These are phyloP conservation scores for Closterium sp. DNA, from an alignment of 139 green algal genomes.

Conservation along the genomic window DNA sequence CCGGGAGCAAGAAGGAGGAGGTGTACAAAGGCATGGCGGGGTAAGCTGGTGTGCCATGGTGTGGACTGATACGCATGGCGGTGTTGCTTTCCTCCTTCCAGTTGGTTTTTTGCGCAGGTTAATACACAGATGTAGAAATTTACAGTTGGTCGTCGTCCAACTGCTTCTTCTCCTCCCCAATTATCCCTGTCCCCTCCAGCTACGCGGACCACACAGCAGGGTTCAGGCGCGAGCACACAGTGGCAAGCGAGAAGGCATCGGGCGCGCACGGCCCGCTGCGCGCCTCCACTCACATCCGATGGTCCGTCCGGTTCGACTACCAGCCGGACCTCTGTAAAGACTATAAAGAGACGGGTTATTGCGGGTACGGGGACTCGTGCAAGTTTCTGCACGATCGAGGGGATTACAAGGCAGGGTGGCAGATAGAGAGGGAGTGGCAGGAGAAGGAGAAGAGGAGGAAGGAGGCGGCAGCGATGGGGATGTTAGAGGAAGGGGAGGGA, in stretches of 20 bases:
- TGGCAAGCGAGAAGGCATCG: constrained; percentile 42
- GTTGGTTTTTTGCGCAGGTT: no score
- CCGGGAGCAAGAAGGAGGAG: constrained; percentile 43
- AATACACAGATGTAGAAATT: no score
- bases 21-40: constrained; percentile 38
- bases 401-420: constrained; percentile 93
- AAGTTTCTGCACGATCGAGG: constrained; percentile 99
- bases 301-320: constrained; percentile 87
- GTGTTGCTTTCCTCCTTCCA: no score
- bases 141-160: no score
- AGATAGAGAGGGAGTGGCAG: constrained; percentile 86
- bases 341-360: constrained; percentile 86
- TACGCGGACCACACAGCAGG: constrained; percentile 52
- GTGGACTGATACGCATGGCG: no score
- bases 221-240: constrained; percentile 48
- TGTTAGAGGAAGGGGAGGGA: constrained; percentile 62
- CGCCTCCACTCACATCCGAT: constrained; percentile 69
- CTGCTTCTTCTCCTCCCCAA: no score
- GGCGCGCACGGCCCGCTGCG: constrained; percentile 74
- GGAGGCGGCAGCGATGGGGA: constrained; percentile 60
- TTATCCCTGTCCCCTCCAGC: not conserved
- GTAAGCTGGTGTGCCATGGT: not conserved
- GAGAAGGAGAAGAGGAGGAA: constrained; percentile 84
- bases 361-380: constrained; percentile 93
- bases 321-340: constrained; percentile 99